phyloP scores from a whole-genome alignment of 345 rosid species.

The Psidium guajava region DNA sequence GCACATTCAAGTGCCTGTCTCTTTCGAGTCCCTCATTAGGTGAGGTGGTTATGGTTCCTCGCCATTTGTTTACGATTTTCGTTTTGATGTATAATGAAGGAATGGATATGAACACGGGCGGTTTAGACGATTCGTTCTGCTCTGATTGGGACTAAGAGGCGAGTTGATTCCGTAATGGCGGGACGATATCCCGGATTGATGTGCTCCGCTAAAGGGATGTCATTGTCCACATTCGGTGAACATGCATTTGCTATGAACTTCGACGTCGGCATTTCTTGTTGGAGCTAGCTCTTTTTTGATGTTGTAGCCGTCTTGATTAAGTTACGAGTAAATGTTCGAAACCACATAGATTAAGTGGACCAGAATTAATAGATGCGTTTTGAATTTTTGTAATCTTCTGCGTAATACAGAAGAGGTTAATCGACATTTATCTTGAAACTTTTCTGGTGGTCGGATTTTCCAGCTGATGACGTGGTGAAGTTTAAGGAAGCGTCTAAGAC shows the following conservation, averaged over 20 bases:
- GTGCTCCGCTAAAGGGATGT: neutral
- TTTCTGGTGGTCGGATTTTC: neutral
- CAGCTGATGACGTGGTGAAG: conserved; percentile 32
- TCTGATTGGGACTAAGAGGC: neutral
- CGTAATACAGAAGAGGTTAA: neutral
- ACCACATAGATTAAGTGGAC: neutral
- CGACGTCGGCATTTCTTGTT: neutral
- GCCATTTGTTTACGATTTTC: neutral
- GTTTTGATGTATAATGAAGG: neutral
- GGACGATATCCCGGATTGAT: neutral
- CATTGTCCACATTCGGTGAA: neutral
- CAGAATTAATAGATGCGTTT: neutral
- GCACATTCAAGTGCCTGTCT: conserved; percentile 24
- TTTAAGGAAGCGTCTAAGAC: conserved; percentile 48
- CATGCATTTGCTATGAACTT: neutral
- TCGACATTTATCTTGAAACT: neutral
- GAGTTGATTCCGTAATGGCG: neutral
- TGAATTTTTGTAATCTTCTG: neutral
- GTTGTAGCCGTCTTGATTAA: neutral
- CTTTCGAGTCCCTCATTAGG: conserved; percentile 5
- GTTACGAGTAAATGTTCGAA: neutral
- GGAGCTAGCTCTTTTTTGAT: neutral
- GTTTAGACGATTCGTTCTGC: neutral
- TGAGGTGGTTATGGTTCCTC: neutral
- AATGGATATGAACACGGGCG: neutral